Evolutionary conservation across 2,329 filamentous ascomycete species (phyloP).

Genomic region (Domatiomyces catenatus): DNA sequence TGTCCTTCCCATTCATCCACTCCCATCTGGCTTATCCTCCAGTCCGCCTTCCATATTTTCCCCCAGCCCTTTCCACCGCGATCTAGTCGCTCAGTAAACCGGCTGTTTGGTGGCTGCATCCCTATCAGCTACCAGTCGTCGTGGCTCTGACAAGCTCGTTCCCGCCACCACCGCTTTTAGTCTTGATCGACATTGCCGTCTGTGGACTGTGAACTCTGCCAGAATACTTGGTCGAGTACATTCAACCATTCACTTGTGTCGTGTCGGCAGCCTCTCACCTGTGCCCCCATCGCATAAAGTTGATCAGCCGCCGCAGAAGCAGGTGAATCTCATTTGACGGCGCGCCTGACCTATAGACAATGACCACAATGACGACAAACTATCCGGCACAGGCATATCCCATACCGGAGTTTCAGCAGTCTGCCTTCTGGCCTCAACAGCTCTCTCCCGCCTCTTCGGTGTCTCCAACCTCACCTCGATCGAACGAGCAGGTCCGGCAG

Average conservation of each 20-base stretch:
- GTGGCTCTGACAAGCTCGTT: not conserved
- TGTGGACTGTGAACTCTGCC: not conserved
- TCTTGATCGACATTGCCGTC: not conserved
- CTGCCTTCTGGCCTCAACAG: constrained; percentile 22
- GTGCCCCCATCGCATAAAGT: not conserved
- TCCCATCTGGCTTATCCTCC: not conserved
- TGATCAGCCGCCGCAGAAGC: not conserved
- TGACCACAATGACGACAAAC: constrained; percentile 12
- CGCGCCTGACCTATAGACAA: not conserved
- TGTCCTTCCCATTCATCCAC: not conserved
- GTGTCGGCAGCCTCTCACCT: too few species aligned
- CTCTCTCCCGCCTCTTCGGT: constrained; percentile 32
- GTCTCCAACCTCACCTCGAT: constrained; percentile 38
- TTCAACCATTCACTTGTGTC: not conserved
- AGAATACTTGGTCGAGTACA: not conserved
- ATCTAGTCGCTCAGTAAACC: not conserved
- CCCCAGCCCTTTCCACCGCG: not conserved
- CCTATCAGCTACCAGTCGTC: not conserved
- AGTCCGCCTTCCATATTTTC: not conserved
- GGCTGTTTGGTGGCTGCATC: not conserved
- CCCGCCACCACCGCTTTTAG: not conserved
- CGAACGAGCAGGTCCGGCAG: constrained; percentile 22
- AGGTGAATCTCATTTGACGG: not conserved
- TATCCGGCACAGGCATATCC: constrained; percentile 15
- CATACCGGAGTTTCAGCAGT: constrained; percentile 14